These are phyloP conservation scores for Ophiobolus disseminans DNA, from an alignment of 2,329 filamentous ascomycete species.

Conservation along the genomic window DNA sequence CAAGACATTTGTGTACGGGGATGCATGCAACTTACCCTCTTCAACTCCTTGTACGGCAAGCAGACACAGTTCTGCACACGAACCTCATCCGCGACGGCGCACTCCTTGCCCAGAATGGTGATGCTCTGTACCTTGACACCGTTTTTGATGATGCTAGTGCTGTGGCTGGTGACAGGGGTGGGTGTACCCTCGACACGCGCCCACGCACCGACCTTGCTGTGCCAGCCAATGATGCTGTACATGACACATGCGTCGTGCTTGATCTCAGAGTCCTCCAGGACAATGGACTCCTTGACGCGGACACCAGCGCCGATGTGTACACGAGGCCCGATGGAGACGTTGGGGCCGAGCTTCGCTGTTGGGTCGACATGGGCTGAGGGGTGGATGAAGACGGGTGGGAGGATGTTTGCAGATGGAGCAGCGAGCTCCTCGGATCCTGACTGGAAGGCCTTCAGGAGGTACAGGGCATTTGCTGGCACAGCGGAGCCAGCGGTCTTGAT, in stretches of 20 bases:
- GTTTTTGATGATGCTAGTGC: conserved; percentile 94
- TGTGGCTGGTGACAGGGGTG: conserved; percentile 84
- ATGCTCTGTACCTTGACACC: conserved; percentile 98
- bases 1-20: background rate
- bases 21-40: conserved; percentile 72
- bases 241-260: conserved; percentile 96
- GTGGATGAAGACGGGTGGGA: conserved; percentile 94
- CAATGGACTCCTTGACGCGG: conserved; percentile 93
- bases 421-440: conserved; percentile 81
- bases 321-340: conserved; percentile 94
- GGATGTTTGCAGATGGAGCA: conserved; percentile 81
- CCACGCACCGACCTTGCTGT: conserved; percentile 96
- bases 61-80: conserved; percentile 98
- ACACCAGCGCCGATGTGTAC: conserved; percentile 83
- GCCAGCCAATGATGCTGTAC: conserved; percentile 97
- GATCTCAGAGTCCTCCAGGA: conserved; percentile 92
- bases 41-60: conserved; percentile 96
- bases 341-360: conserved; percentile 94
- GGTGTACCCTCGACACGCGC: conserved; percentile 95
- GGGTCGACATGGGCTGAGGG: conserved; percentile 89
- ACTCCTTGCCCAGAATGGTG: conserved; percentile 97
- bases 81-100: conserved; percentile 89
- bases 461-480: conserved; percentile 94
- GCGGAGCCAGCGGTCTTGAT: conserved; percentile 99
- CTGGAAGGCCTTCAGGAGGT: conserved; percentile 93